A percentile compares a stretch with the other conserved stretches of the same genome.
Evolutionary conservation across 352 stramenopile genomes (phyloP).

Genomic region (Globisporangium canariense): DNA sequence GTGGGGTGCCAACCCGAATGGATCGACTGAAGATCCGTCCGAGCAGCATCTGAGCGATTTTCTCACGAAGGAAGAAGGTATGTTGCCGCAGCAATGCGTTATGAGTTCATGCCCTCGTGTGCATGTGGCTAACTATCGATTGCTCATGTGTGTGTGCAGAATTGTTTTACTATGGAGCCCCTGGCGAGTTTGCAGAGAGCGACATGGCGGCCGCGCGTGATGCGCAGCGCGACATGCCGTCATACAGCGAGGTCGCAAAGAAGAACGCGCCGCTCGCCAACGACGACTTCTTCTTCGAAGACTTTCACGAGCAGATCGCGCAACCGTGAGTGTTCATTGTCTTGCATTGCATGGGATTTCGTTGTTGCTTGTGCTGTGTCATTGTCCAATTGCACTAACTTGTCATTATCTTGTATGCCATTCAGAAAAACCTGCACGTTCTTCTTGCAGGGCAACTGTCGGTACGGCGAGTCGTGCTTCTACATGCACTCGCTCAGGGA

Average conservation of each 20-base stretch:
- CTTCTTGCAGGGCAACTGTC: slow-evolving; percentile 73
- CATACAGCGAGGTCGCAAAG: slow-evolving; percentile 49
- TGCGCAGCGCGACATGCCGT: slow-evolving; percentile 32
- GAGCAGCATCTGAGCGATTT: slow-evolving; percentile 64
- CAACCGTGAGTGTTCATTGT: slow-evolving; percentile 43
- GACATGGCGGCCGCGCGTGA: slow-evolving; percentile 13
- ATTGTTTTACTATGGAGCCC: slow-evolving; percentile 77
- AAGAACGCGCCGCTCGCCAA: slow-evolving; percentile 29
- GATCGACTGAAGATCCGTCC: slow-evolving; percentile 18
- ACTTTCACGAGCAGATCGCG: slow-evolving; percentile 35
- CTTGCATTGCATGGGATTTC: background rate
- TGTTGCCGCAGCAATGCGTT: background rate
- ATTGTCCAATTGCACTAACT: background rate
- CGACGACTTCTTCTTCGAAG: slow-evolving; percentile 24
- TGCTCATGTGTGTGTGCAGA: slow-evolving; percentile 23
- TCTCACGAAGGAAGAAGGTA: slow-evolving; percentile 78
- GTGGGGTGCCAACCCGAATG: background rate
- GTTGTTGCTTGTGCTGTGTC: background rate
- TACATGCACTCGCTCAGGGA: slow-evolving; percentile 67
- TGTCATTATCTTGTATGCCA: background rate
- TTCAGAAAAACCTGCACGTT: slow-evolving; percentile 79
- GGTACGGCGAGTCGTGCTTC: slow-evolving; percentile 80
- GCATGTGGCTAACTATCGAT: background rate
- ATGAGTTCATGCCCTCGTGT: background rate
- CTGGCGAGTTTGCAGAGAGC: slow-evolving; percentile 54